A percentile compares a stretch with the other conserved stretches of the same genome.
Evolutionary conservation across 2,329 filamentous ascomycete genomes (phyloP).

Genomic region (Byssochlamys sp.): DNA sequence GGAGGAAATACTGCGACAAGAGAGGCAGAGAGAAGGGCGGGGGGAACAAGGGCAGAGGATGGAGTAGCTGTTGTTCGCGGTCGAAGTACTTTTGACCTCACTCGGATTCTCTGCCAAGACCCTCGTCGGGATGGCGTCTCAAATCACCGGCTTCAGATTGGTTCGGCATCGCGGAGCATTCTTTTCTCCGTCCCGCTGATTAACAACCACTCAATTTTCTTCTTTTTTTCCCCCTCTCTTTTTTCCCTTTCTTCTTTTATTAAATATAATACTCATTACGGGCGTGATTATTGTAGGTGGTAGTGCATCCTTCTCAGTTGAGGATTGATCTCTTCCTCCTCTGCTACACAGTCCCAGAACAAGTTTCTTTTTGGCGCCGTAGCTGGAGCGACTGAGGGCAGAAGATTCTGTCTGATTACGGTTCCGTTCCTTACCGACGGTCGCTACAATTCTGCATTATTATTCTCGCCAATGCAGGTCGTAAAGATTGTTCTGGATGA

Average conservation of each 20-base stretch:
- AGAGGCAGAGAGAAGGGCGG: constrained; percentile 10
- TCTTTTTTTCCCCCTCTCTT: constrained; percentile 9
- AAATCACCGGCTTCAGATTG: constrained; percentile 33
- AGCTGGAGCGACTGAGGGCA: constrained; percentile 56
- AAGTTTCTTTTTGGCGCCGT: constrained; percentile 43
- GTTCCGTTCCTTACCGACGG: constrained; percentile 59
- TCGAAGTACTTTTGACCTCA: constrained; percentile 10
- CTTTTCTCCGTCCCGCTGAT: constrained; percentile 16
- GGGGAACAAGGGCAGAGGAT: constrained; percentile 15
- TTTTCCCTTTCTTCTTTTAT: constrained; percentile 26
- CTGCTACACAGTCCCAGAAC: constrained; percentile 55
- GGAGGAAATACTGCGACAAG: constrained; percentile 6
- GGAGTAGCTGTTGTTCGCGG: constrained; percentile 11
- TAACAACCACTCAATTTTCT: constrained; percentile 11
- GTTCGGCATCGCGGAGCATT: constrained; percentile 23
- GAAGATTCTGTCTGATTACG: constrained; percentile 40
- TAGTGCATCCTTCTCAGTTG: constrained; percentile 23
- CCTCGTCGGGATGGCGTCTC: constrained; percentile 16
- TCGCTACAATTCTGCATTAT: constrained; percentile 41
- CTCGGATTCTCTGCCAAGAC: constrained; percentile 1
- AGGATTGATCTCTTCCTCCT: constrained; percentile 44
- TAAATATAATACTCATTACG: constrained; percentile 48
- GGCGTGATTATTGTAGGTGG: constrained; percentile 59
- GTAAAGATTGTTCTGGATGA: not conserved
- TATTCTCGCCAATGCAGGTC: not conserved